phyloP scores from a whole-genome alignment of 441 rosid genomes.

The Erodium trifolium region DNA sequence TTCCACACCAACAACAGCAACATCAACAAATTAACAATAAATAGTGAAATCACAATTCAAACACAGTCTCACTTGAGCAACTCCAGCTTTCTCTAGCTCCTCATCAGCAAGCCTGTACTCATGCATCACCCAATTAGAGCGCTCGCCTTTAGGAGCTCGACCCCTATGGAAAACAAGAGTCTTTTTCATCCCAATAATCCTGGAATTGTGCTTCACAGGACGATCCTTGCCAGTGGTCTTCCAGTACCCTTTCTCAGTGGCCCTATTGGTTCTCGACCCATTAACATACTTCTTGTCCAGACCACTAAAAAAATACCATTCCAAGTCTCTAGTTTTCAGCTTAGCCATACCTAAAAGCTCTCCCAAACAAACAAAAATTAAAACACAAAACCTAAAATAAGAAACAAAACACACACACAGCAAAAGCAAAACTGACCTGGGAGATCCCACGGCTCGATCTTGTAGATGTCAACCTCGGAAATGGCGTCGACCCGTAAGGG shows the following conservation, averaged over 20 bases:
- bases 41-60: conserved; percentile 11
- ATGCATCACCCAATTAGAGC: conserved; percentile 96
- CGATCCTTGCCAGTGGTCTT: no score
- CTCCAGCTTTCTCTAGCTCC: conserved; percentile 51
- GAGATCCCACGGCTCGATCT: conserved; percentile 96
- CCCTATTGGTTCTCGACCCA: conserved; percentile 85
- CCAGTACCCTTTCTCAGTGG: conserved; percentile 64
- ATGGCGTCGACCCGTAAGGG: conserved; percentile 68
- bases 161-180: conserved; percentile 29
- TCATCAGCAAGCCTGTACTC: conserved; percentile 84
- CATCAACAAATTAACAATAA: no score
- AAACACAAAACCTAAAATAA: background rate
- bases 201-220: no score
- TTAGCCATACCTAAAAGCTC: conserved; percentile 53
- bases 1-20: no score
- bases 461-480: conserved; percentile 73
- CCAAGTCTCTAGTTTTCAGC: conserved; percentile 83
- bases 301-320: conserved; percentile 88
- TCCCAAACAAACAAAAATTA: background rate
- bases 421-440: conserved; percentile 41
- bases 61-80: conserved; percentile 46
- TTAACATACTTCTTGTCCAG: conserved; percentile 78
- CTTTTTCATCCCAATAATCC: no score
- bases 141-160: conserved; percentile 81
- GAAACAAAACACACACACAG: background rate